Base-by-base conservation (phyloP, 1,139 yeast species). In the Candida sp. region DNA sequence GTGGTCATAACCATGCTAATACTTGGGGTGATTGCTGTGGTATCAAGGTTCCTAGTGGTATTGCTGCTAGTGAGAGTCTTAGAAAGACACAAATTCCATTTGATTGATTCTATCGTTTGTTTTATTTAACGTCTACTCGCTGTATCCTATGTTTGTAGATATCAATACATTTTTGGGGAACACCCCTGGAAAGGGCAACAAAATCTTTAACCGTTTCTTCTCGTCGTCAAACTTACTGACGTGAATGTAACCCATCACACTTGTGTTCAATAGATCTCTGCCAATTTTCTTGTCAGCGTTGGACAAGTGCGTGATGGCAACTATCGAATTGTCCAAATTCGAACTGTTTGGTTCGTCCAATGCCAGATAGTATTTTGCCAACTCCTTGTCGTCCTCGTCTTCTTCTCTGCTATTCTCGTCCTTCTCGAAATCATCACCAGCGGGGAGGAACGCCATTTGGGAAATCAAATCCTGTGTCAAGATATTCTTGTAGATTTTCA, bases 1-100 rank as follows among this genome's bases (percentile, higher is more conserved):
- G 60, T 31, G 69, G 65, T 26, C 78, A 70, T 46, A 68, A 63
- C 8, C 55, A 57, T 31, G 48, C 65, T 11, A 84, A 83, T 55
- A 85, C 93, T 2, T 94, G 97, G 97, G 99, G 97, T 1, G 99
- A 94, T 65, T 96, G 99, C 65, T 94, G 99, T 73, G 99, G 99
- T 7, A 96, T 94, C 49, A 90, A 90, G 63, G 83, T 94, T 2
- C 99, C 99, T 0, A 91, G 98, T 70, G 98, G 98, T 0, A 83
- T 92, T 51, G 98, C 97, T 0, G 99, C 98, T 0, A 79, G 84
- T 27, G 87, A 85, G 58, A 77, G 84, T 70, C 66, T 75, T 46
- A 69, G 69, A 50, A 41, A 44, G 40, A 54, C 59, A 35, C 61
- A 54, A 45, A 76, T 90, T 38, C 97, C 97, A 1, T 91, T 90